phyloP scores from a whole-genome alignment of 495 filamentous ascomycete species.

The Hypoxylon cercidicola region DNA sequence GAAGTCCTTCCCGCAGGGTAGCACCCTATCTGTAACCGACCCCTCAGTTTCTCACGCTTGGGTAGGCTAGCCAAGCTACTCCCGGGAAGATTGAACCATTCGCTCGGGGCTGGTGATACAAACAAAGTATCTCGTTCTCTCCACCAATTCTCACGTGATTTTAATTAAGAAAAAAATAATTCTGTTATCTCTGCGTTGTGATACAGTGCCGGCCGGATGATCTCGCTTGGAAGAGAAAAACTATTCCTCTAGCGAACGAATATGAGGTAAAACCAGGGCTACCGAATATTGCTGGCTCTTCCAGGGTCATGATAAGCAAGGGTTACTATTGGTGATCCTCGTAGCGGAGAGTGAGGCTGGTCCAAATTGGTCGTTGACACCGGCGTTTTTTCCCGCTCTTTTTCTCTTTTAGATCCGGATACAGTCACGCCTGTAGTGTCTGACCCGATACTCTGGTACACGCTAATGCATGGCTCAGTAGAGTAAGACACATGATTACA shows the following conservation, averaged over 20 bases:
- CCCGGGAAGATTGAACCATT: constrained; percentile 40
- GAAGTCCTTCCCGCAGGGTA: constrained; percentile 36
- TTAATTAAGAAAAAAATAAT: not conserved
- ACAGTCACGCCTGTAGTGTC: constrained; percentile 44
- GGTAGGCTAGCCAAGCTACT: constrained; percentile 37
- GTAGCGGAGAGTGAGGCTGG: constrained; percentile 39
- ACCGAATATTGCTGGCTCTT: constrained; percentile 23
- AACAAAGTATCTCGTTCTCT: constrained; percentile 6
- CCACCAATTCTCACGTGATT: constrained; percentile 36
- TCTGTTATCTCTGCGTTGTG: not conserved
- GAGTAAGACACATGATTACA: constrained; percentile 45
- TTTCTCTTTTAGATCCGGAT: constrained; percentile 42
- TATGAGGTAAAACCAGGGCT: constrained; percentile 15
- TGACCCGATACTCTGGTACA: constrained; percentile 53
- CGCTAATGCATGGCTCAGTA: constrained; percentile 52
- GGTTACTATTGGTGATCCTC: constrained; percentile 36
- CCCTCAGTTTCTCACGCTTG: constrained; percentile 39
- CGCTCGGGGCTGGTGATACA: constrained; percentile 40
- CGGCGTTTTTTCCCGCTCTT: constrained; percentile 36
- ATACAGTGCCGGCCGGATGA: constrained; percentile 18
- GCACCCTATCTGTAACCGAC: constrained; percentile 38
- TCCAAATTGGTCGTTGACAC: constrained; percentile 33
- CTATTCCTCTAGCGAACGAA: constrained; percentile 12
- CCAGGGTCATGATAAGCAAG: constrained; percentile 35
- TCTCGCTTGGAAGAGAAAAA: constrained; percentile 9